Evolutionary conservation across 2,329 filamentous ascomycete genomes (phyloP).

Genomic region (Fusarium neocosmosporiellum): DNA sequence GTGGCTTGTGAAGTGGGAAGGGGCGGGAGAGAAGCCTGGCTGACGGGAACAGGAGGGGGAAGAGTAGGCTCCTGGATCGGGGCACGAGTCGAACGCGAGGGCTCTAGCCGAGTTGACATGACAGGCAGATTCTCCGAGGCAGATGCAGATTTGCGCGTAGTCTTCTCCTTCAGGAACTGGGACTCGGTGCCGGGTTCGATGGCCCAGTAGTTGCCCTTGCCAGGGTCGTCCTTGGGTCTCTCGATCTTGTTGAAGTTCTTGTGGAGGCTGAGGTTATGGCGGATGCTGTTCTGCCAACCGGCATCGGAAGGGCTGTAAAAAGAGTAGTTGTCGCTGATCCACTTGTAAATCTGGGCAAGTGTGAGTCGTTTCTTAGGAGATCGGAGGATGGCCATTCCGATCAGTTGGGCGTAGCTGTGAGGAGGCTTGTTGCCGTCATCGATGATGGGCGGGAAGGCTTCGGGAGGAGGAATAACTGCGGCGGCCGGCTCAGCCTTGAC

Average conservation of each 20-base stretch:
- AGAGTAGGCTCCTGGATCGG: constrained; percentile 59
- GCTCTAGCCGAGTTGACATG: constrained; percentile 67
- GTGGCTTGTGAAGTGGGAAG: constrained; percentile 53
- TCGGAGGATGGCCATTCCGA: constrained; percentile 95
- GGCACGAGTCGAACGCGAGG: constrained; percentile 55
- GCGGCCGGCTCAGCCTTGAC: constrained; percentile 64
- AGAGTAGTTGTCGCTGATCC: constrained; percentile 95
- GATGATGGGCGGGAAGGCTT: constrained; percentile 82
- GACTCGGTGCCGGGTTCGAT: constrained; percentile 91
- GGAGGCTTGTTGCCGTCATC: constrained; percentile 91
- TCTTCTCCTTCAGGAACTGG: constrained; percentile 90
- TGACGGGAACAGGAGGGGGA: constrained; percentile 56
- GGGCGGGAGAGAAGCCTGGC: constrained; percentile 53
- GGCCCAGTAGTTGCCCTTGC: constrained; percentile 97
- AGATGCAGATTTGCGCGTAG: constrained; percentile 67
- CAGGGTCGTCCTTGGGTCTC: constrained; percentile 94
- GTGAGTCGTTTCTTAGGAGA: constrained; percentile 87
- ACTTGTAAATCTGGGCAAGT: constrained; percentile 96
- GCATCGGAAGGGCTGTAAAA: constrained; percentile 88
- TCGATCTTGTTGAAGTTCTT: constrained; percentile 97
- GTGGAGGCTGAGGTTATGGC: constrained; percentile 96
- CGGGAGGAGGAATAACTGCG: constrained; percentile 69
- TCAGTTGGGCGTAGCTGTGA: constrained; percentile 94
- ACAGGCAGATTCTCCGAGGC: constrained; percentile 68
- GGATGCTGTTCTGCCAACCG: constrained; percentile 99